Evolutionary conservation across 257 asterid species (phyloP), one percentile per base, ranked within the genome.

Genomic region (Sherardia arvensis): DNA sequence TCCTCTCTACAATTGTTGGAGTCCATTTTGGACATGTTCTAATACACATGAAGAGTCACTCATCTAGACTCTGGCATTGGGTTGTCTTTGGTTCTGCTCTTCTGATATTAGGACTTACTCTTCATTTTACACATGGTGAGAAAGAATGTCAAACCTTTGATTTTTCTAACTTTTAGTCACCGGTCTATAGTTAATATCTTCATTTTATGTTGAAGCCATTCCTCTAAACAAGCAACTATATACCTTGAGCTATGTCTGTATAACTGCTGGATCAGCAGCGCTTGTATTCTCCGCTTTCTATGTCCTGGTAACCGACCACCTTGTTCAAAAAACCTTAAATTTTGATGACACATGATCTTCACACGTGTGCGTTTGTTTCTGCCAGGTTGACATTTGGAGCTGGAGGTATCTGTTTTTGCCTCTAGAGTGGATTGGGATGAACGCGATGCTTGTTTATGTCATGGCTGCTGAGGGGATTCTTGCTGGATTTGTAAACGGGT

Each of bases 401-500:
- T 59, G 77, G 22, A 81, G 64, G 70, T 80, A 51, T 55, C 48
- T 59, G 63, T 85, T 87, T 66, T 70, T 87, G 53, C 85, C 87
- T 28, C 73, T 87, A 23, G 81, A 85, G 73, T 87, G 95, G 95
- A 87, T 87, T 9, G 95, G 95, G 20, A 80, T 79, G 91, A 87
- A 87, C 28, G 95, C 91, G 1, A 87, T 87, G 95, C 83, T 87
- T n/a, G 94, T 87, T 15, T 87, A 85, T 68, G 95, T 87, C 21
- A 78, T 87, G 94, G 95, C 90, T 8, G 94, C 91, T 2, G 87
- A 25, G 65, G 91, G 84, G 56, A 78, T 87, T 38, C 83, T 87
- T 57, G 91, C 94, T 14, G 91, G 91, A 64, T 87, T 87, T 55
- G 72, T 87, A 67, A 87, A 85, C 23, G 95, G 94, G 17, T 87